phyloP scores from a whole-genome alignment of 345 rosid species.

The Bruguiera gymnorhiza region DNA sequence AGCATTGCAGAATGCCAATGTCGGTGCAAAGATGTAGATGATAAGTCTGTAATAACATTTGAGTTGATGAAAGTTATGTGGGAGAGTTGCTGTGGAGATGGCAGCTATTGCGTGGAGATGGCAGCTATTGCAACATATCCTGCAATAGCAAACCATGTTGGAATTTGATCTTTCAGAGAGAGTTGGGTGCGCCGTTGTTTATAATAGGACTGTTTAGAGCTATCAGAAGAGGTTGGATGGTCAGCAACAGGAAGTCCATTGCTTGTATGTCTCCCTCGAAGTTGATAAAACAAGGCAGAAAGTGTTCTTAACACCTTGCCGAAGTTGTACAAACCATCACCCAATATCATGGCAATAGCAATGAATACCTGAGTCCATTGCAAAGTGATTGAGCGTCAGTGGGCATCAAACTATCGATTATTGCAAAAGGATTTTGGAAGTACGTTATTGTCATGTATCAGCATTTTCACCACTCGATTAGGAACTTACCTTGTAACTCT shows the following conservation, averaged over 20 bases:
- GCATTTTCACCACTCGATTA: no score
- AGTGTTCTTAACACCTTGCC: conserved; percentile 64
- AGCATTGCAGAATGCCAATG: conserved; percentile 75
- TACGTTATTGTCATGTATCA: no score
- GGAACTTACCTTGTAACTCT: conserved; percentile 58
- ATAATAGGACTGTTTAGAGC: conserved; percentile 42
- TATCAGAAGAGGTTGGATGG: conserved; percentile 24
- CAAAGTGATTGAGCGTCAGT: not conserved
- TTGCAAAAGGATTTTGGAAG: not conserved
- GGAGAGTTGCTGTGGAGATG: conserved; percentile 48
- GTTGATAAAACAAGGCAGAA: conserved; percentile 43
- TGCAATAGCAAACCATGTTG: conserved; percentile 56
- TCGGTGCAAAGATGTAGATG: conserved; percentile 59
- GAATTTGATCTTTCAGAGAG: conserved; percentile 78
- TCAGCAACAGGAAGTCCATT: conserved; percentile 40
- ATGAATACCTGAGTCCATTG: conserved; percentile 54
- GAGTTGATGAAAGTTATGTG: conserved; percentile 57
- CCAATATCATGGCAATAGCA: conserved; percentile 77
- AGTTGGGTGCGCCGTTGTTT: conserved; percentile 55
- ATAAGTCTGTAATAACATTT: conserved; percentile 71
- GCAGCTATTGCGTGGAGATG: conserved; percentile 49
- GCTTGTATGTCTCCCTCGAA: conserved; percentile 24
- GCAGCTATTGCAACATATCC: conserved; percentile 53
- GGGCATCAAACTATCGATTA: not conserved
- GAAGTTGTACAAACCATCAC: conserved; percentile 77